Conservation (phyloP, 1,284 basidiomycete species). For the Microbotryum intermedium region DNA sequence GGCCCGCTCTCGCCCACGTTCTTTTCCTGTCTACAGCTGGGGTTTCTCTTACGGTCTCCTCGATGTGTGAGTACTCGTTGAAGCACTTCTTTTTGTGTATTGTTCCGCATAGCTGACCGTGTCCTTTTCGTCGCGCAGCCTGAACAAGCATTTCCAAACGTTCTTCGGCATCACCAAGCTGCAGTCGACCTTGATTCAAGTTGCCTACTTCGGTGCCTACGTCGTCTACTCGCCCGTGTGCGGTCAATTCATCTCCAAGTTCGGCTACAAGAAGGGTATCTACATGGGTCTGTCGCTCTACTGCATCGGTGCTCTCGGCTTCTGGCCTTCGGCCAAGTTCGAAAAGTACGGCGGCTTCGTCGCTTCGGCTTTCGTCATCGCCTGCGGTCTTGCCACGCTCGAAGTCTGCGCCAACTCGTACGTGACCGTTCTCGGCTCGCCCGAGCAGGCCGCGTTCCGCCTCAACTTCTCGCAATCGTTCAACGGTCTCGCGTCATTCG, state of each 20-base stretch:
- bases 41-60: conserved; percentile 54
- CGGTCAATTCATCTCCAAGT: conserved; percentile 40
- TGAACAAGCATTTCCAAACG: conserved; percentile 61
- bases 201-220: conserved; percentile 62
- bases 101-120: not conserved
- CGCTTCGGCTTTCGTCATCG: conserved; percentile 45
- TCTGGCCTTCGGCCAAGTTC: conserved; percentile 69
- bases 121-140: conserved; percentile 20
- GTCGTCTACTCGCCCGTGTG: conserved; percentile 40
- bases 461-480: conserved; percentile 75
- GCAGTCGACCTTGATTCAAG: conserved; percentile 72
- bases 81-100: conserved; percentile 51
- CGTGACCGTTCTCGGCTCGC: conserved; percentile 56
- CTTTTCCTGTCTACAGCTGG: conserved; percentile 10
- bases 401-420: conserved; percentile 61
- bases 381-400: conserved; percentile 58
- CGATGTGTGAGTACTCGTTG: conserved; percentile 62
- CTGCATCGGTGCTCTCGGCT: conserved; percentile 63
- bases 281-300: conserved; percentile 58
- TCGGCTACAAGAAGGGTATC: conserved; percentile 46
- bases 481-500: conserved; percentile 68
- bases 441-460: conserved; percentile 63
- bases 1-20: not conserved
- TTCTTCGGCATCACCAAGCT: conserved; percentile 66
- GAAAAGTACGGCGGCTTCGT: conserved; percentile 54